Base-by-base conservation (phyloP, 2,329 filamentous ascomycete genomes). In the Ploettnerulaceae sp. region DNA sequence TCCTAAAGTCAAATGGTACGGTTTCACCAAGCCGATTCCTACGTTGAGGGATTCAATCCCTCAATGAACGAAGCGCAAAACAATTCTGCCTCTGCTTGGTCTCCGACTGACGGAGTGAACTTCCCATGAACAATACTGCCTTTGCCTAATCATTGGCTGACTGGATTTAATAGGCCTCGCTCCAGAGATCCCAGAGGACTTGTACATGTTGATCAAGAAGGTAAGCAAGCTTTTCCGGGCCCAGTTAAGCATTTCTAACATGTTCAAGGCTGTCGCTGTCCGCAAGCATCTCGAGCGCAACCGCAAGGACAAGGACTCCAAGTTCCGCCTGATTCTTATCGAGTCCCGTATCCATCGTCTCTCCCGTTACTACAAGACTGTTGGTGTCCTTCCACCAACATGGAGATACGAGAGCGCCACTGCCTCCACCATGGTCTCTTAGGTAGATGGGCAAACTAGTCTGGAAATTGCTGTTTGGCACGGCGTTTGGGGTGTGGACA, bases 121-220 rank as follows among this genome's bases (percentile, higher is more conserved):
- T 54, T 28, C 37, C 36, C 52, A 41, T 56, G 51, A 53, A 58
- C 56, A 60, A 65, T 57, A 65, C 74, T 82, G 86, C 87, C 86
- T 87, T 85, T 91, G 84, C 76, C 81, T 86, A 86, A 86, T 90
- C 77, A 73, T 76, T 67, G 80, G 82, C 88, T 93, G 85, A 93
- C 86, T 82, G 84, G 89, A 88, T 80, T 87, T 28, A 3, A 9
- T 42, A 98, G 93, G 93, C 79, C 89, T 98, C 71, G 91, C 93
- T 65, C 93, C 94, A 71, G 90, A 97, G 73, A 84, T 98, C 66
- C 93, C 94, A 70, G 93, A 98, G 84, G 93, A 98, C 76, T 86
- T 97, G 64, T 98, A 97, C 86, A 95, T 95, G 87, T 81, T 97
- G 73, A 97, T 97, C 88, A 96, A 96, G 87, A 98, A 98, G 89